Conservation (phyloP, 192 early-diverging fungal genomes). For the Coemansia reversa region DNA sequence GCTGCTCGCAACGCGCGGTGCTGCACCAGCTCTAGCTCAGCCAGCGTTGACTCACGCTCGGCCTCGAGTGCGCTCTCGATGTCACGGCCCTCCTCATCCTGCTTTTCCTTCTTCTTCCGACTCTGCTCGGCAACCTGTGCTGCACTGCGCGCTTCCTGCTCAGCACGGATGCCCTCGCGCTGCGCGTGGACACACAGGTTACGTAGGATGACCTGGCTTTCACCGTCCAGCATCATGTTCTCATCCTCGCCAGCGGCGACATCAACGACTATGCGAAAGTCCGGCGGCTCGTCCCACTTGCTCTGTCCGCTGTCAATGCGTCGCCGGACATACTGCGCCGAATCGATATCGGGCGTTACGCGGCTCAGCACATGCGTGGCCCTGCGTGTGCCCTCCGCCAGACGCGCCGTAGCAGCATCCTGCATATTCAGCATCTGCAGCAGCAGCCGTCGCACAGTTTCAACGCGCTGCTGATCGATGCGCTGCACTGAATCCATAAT, state of each 20-base stretch:
- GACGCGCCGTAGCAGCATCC: conserved; percentile 19
- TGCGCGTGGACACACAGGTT: conserved; percentile 37
- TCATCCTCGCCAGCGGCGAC: conserved; percentile 37
- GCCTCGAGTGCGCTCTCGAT: conserved; percentile 20
- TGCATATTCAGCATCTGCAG: conserved; percentile 45
- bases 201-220: conserved; percentile 46
- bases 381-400: conserved; percentile 12
- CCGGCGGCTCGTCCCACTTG: conserved; percentile 48
- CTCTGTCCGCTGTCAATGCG: conserved; percentile 33
- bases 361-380: conserved; percentile 26
- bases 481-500: conserved; percentile 39
- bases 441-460: conserved; percentile 16
- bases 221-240: conserved; percentile 25
- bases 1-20: conserved; percentile 33
- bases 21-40: conserved; percentile 44
- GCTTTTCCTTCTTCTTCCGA: conserved; percentile 11
- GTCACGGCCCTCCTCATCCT: conserved; percentile 12
- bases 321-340: conserved; percentile 29
- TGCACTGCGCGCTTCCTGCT: conserved; percentile 25
- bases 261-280: conserved; percentile 48
- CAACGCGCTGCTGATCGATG: conserved; percentile 36
- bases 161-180: conserved; percentile 16
- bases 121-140: conserved; percentile 21
- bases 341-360: conserved; percentile 23
- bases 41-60: conserved; percentile 31